Evolutionary conservation across 345 rosid species (phyloP).

Genomic region (Abelmoschus esculentus): DNA sequence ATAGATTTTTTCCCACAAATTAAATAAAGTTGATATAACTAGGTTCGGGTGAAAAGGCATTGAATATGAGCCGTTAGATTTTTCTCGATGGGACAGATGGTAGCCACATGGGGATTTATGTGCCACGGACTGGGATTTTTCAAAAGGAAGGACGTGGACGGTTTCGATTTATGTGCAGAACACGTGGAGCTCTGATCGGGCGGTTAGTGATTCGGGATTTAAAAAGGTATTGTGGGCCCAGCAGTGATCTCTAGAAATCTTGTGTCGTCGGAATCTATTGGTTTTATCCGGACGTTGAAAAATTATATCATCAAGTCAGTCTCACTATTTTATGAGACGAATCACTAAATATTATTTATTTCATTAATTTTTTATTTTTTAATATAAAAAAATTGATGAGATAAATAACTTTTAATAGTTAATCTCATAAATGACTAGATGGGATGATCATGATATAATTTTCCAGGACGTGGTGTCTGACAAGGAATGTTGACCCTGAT

Average conservation of each 20-base stretch:
- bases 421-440: no score
- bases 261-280: conserved; percentile 28
- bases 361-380: no score
- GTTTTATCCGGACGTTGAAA: no score
- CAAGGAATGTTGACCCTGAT: conserved; percentile 10
- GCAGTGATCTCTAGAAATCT: conserved; percentile 7
- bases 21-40: background rate
- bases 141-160: conserved; percentile 27
- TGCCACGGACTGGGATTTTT: conserved; percentile 19
- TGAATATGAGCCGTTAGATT: conserved; percentile 19
- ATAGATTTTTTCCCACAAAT: no score
- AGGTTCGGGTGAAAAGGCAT: conserved; percentile 6
- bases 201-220: conserved; percentile 7
- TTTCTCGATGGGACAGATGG: background rate
- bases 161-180: background rate
- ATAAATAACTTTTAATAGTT: no score
- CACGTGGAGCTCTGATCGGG: conserved; percentile 35
- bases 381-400: no score
- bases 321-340: no score
- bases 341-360: no score
- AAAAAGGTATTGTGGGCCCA: conserved; percentile 9
- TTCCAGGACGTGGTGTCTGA: background rate
- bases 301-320: no score
- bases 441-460: no score
- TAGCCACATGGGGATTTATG: conserved; percentile 33